Evolutionary conservation across 73 alveolate genomes (phyloP).

Genomic region (Paramecium bursaria): DNA sequence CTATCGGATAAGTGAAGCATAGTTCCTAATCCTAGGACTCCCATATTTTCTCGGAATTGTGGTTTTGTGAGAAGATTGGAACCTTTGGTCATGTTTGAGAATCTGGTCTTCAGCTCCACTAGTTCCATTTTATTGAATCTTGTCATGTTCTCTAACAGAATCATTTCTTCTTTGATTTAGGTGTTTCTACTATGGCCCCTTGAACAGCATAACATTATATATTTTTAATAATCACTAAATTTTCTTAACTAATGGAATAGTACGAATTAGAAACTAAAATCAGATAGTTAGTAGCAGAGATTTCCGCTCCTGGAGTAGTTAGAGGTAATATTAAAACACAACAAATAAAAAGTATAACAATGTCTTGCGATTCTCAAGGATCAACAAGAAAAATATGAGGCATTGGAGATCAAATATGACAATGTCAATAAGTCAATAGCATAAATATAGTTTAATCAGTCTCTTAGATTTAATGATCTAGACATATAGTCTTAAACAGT

Average conservation of each 20-base stretch:
- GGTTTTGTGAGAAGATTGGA: conserved; percentile 58
- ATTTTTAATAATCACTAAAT: too few species aligned
- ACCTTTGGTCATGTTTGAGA: conserved; percentile 58
- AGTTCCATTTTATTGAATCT: conserved; percentile 18
- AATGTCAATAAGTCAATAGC: too few species aligned
- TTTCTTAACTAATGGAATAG: too few species aligned
- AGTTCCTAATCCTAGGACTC: conserved; percentile 67
- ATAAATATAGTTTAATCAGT: too few species aligned
- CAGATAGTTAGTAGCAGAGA: conserved; percentile 9
- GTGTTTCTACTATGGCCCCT: too few species aligned
- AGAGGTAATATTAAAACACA: conserved; percentile 8
- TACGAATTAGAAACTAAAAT: conserved; percentile 13
- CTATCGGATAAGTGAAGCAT: conserved; percentile 65
- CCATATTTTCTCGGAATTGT: conserved; percentile 66
- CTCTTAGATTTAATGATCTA: too few species aligned
- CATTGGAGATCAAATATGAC: too few species aligned
- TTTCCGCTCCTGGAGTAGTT: neutral
- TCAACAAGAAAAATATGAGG: too few species aligned
- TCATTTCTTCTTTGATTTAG: conserved; percentile 28
- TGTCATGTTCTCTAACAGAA: conserved; percentile 27
- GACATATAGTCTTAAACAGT: too few species aligned
- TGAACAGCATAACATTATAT: too few species aligned
- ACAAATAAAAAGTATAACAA: too few species aligned
- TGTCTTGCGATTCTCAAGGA: too few species aligned
- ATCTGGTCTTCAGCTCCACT: conserved; percentile 50